These are phyloP conservation scores for Phytophthora citricola DNA, from an alignment of 352 stramenopile species.

Conservation along the genomic window DNA sequence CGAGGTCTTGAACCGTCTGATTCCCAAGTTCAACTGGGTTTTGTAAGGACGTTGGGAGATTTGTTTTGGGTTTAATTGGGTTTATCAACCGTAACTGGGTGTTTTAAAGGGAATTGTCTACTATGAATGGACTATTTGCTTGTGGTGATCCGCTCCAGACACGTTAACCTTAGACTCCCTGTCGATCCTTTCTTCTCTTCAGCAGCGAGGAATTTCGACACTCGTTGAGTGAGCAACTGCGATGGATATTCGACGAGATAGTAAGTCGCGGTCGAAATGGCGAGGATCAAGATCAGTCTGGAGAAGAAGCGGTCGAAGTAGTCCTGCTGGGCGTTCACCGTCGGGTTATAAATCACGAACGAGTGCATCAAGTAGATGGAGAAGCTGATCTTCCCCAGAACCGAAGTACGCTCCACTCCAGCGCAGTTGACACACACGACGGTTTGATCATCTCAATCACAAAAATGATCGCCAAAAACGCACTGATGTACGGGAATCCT, in stretches of 20 bases:
- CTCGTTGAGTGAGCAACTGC: slow-evolving; percentile 37
- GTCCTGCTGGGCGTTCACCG: slow-evolving; percentile 3
- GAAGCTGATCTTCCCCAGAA: slow-evolving; percentile 39
- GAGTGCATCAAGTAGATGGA: slow-evolving; percentile 35
- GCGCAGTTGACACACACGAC: slow-evolving; percentile 24
- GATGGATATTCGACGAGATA: slow-evolving; percentile 55
- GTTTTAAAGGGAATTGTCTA: neutral
- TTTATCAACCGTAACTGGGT: neutral
- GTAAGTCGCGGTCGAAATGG: slow-evolving; percentile 41
- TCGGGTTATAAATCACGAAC: slow-evolving; percentile 30
- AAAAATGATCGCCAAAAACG: slow-evolving; percentile 29
- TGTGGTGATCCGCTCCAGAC: slow-evolving; percentile 7
- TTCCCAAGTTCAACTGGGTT: slow-evolving; percentile 23
- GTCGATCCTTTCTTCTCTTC: slow-evolving; percentile 18
- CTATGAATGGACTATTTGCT: neutral
- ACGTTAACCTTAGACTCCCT: slow-evolving; percentile 2
- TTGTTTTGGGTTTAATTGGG: neutral
- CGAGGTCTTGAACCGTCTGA: slow-evolving; percentile 5
- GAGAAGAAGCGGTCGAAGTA: slow-evolving; percentile 51
- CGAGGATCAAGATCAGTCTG: slow-evolving; percentile 33
- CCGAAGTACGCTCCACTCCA: slow-evolving; percentile 34
- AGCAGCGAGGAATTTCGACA: slow-evolving; percentile 14
- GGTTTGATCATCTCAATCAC: slow-evolving; percentile 33
- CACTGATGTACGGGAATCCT: slow-evolving; percentile 29
- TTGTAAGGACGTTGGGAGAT: neutral